These are phyloP conservation scores for Hemerocallis citrina DNA, from an alignment of 106 monocot genomes.

Conservation along the genomic window DNA sequence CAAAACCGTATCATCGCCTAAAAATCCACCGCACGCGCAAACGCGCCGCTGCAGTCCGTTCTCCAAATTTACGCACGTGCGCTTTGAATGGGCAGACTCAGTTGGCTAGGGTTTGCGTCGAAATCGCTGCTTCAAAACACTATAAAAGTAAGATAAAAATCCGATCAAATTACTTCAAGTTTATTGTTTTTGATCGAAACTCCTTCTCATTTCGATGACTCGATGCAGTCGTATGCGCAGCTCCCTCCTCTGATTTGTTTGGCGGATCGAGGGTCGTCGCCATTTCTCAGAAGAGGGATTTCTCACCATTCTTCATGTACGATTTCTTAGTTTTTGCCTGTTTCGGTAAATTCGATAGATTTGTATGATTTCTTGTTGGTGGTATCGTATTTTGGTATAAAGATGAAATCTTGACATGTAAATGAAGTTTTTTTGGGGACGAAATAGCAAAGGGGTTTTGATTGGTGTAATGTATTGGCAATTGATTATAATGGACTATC, in stretches of 20 bases:
- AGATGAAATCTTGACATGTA: too few relatives aligned
- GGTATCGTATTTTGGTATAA: too few relatives aligned
- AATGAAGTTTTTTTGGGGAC: too few relatives aligned
- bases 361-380: too few relatives aligned
- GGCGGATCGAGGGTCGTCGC: not conserved
- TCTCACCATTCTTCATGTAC: constrained; percentile 3
- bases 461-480: too few relatives aligned
- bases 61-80: not conserved
- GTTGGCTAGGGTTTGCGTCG: not conserved
- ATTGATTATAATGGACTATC: too few relatives aligned
- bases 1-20: too few relatives aligned
- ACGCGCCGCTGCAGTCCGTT: too few relatives aligned
- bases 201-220: not conserved
- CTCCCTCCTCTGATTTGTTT: not conserved
- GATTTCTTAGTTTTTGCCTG: not conserved
- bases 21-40: too few relatives aligned
- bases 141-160: not conserved
- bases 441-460: too few relatives aligned
- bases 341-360: not conserved
- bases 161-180: too few relatives aligned
- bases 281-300: constrained; percentile 3
- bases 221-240: not conserved
- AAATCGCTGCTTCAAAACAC: not conserved
- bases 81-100: not conserved
- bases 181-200: not conserved